A percentile compares a stretch with the other conserved stretches of the same genome.
Evolutionary conservation across 108 stramenopile genomes (phyloP).

Genomic region (Cyclostephanos invisitatus): DNA sequence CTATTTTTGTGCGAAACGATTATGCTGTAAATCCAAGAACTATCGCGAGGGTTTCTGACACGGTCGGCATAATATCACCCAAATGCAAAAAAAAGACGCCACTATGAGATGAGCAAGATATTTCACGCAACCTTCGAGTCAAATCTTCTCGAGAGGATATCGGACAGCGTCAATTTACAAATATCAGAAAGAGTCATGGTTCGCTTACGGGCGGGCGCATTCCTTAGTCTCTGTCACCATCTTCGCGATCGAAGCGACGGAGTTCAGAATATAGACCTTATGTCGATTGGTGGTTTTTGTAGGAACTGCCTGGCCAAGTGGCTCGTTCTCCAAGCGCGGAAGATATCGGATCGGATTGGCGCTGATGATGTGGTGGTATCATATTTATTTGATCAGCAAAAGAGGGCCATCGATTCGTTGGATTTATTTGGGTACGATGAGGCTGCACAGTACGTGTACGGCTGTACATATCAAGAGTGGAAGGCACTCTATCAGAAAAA

Average conservation of each 20-base stretch:
- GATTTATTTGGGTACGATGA: constrained; percentile 87
- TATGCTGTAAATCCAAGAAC: neutral
- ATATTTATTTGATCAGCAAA: constrained; percentile 29
- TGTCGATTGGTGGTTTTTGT: constrained; percentile 91
- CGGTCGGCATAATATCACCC: neutral
- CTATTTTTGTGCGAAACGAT: neutral
- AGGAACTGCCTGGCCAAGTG: constrained; percentile 93
- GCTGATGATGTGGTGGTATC: constrained; percentile 11
- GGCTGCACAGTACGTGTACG: constrained; percentile 84
- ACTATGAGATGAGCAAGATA: constrained; percentile 32
- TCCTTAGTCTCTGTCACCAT: constrained; percentile 67
- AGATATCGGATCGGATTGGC: constrained; percentile 53
- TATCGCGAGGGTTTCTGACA: neutral
- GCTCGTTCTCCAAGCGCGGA: constrained; percentile 81
- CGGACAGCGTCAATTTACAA: constrained; percentile 5
- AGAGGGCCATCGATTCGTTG: constrained; percentile 44
- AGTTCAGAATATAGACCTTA: constrained; percentile 90
- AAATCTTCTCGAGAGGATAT: constrained; percentile 23
- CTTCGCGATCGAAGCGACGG: constrained; percentile 73
- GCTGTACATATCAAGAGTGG: constrained; percentile 82
- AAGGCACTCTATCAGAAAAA: constrained; percentile 77
- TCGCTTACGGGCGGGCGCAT: constrained; percentile 80
- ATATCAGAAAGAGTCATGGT: constrained; percentile 25
- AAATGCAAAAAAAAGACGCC: constrained; percentile 15
- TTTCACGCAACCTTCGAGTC: constrained; percentile 46